Evolutionary conservation across 306 rosid species (phyloP), one percentile per base, ranked within the genome.

Genomic region (Fragaria nilgerrensis): DNA sequence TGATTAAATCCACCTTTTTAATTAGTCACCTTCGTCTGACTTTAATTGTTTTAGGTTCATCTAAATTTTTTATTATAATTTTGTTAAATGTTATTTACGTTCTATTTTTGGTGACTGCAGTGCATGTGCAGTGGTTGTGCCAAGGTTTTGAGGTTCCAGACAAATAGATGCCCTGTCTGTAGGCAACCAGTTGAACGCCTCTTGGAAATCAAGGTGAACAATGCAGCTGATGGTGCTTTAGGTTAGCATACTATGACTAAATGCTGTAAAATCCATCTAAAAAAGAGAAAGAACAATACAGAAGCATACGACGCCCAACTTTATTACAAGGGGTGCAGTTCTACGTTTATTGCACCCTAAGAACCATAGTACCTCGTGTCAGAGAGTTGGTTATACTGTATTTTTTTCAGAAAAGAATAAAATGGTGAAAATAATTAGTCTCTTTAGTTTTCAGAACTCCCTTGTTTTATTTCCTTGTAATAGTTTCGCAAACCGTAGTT

Each of bases 51-150:
- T 59, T 11, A 58, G 45, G 66, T 36, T 5, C 7, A 5, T 23
- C 23, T 23, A 9, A 1, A 0, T 10, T 43, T 68, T 19, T 9
- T 68, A n/a, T 61, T 19, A 9, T 68, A 22, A 25, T 48, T 75
- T 36, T 81, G 70, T 61, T 48, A 55, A 68, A 63, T 73, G 29
- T 23, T 25, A 59, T 4, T 15, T 15, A 63, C 12, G 6, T 58
- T 72, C 75, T 75, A 32, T 49, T 6, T 49, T 65, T 32, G 66
- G 15, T 63, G 49, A 50, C 39, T 86, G 80, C 84, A 86, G 90
- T 86, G 87, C 79, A 81, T 86, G 87, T 86, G 86, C 77, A 87
- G 87, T 53, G 86, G 83, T 65, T 87, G 90, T 66, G 86, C 90
- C 41, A 84, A 82, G 78, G 76, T 84, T 70, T 74, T 84, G 82